These are phyloP conservation scores for Thalassiosira hispida DNA, from an alignment of 352 stramenopile genomes.

Conservation along the genomic window DNA sequence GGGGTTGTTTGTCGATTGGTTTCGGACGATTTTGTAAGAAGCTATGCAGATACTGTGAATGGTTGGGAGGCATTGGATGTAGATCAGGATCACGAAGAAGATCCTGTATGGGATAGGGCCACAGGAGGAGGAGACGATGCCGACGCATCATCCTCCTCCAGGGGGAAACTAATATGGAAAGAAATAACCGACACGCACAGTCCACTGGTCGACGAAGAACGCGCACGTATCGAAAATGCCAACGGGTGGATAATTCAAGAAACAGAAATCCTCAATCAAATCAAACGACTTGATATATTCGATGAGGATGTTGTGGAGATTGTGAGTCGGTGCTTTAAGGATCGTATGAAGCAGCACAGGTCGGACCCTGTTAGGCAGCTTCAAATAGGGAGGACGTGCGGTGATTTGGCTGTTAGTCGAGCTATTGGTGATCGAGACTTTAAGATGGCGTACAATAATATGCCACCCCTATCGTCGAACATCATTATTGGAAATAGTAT, in stretches of 20 bases:
- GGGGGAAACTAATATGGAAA: conserved; percentile 61
- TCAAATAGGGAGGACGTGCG: conserved; percentile 76
- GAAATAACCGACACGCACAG: conserved; percentile 74
- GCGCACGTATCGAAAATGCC: conserved; percentile 65
- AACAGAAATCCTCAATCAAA: conserved; percentile 72
- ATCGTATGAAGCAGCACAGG: conserved; percentile 64
- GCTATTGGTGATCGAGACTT: conserved; percentile 81
- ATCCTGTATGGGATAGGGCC: conserved; percentile 33
- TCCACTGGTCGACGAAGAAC: conserved; percentile 61
- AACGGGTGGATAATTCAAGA: conserved; percentile 81
- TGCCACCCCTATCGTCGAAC: background rate
- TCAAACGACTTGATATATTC: conserved; percentile 72
- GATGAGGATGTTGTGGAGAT: conserved; percentile 79
- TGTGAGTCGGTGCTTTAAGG: conserved; percentile 69
- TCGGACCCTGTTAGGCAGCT: conserved; percentile 70
- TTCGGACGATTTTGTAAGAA: conserved; percentile 27
- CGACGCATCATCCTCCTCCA: conserved; percentile 1
- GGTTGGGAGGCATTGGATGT: conserved; percentile 63
- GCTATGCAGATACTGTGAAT: conserved; percentile 25
- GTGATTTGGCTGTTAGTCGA: conserved; percentile 78
- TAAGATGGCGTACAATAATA: conserved; percentile 71
- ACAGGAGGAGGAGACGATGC: conserved; percentile 17
- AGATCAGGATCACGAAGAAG: conserved; percentile 19
- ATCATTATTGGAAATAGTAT: background rate
- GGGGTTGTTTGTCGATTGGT: conserved; percentile 64